Conservation (phyloP, 768 basidiomycete species). For the Tephrocybe sp. region DNA sequence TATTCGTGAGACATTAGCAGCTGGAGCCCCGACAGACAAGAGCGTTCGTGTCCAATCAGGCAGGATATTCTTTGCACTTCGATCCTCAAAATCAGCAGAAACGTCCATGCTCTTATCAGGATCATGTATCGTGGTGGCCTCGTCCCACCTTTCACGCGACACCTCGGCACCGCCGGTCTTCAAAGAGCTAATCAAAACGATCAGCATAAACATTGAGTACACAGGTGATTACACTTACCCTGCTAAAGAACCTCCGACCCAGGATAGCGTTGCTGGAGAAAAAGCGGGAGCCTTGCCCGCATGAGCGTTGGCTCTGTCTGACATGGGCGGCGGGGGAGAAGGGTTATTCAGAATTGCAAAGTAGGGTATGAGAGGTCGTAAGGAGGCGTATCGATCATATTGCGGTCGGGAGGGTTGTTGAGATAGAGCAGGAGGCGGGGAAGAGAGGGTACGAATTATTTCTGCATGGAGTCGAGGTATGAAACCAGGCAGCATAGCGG, state of each 20-base stretch:
- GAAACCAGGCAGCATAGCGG: slow-evolving; percentile 90
- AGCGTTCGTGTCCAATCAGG: slow-evolving; percentile 83
- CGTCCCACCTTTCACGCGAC: slow-evolving; percentile 84
- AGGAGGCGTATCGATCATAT: slow-evolving; percentile 74
- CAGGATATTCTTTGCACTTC: slow-evolving; percentile 44
- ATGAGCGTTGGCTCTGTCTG: slow-evolving; percentile 54
- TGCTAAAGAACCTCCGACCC: slow-evolving; percentile 93
- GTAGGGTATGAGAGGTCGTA: slow-evolving; percentile 70
- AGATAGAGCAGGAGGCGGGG: slow-evolving; percentile 30
- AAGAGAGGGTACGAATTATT: slow-evolving; percentile 62
- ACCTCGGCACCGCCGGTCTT: slow-evolving; percentile 88
- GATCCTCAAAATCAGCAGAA: slow-evolving; percentile 32
- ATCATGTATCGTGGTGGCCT: slow-evolving; percentile 51
- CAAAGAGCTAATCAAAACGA: slow-evolving; percentile 53
- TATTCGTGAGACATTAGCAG: slow-evolving; percentile 35
- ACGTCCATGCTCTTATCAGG: slow-evolving; percentile 40
- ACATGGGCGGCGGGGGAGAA: slow-evolving; percentile 49
- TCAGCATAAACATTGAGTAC: neutral
- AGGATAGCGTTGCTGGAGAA: slow-evolving; percentile 74
- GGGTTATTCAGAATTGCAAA: slow-evolving; percentile 89
- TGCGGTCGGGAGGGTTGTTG: slow-evolving; percentile 41
- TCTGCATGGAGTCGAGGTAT: slow-evolving; percentile 85
- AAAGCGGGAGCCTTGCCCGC: slow-evolving; percentile 90
- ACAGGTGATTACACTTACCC: slow-evolving; percentile 56
- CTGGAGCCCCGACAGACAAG: slow-evolving; percentile 63